Evolutionary conservation across 2,329 filamentous ascomycete genomes (phyloP), one percentile per base, ranked within the genome.

Genomic region (Didymella glomerata): DNA sequence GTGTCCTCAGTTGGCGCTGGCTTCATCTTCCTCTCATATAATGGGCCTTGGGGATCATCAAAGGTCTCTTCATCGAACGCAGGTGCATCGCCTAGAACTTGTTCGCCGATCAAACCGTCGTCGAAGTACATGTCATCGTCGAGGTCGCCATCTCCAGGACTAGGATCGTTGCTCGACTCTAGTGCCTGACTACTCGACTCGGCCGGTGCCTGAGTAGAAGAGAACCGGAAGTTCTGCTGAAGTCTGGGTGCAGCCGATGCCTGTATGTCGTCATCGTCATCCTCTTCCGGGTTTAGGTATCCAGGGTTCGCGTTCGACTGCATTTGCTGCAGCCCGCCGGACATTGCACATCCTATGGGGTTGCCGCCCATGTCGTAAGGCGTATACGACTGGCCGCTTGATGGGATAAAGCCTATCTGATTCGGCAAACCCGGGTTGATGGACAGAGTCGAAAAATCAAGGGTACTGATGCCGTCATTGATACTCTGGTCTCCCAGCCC

Each of bases 51-150:
- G 2, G 77, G 77, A 53, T 87, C 82, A 64, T 92, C 90, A 69
- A 92, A 92, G 14, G 91, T 83, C 6, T 87, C 89, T 72, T 92
- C 90, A 61, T 92, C 89, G 71, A 92, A 91, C 1, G 84, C 80
- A 0, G 80, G 79, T 1, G 81, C 81, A 27, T 88, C 85, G 5
- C 75, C 69, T 9, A 68, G 71, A 18, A 81, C 82, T 68, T 85
- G 76, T 57, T 82, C 83, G 48, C 84, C 82, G 14, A 84, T 81
- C 65, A 86, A 76, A 2, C 87, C 88, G 68, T 87, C 87, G 62
- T 90, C 87, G 68, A 89, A 92, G 72, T 91, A 91, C 28, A 91
- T 78, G 63, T 91, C 89, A 64, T 86, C 83, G 22, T 49, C 76
- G 16, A 75, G 63, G 47, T 68, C 66, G 13, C 62, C n/a, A 2